Evolutionary conservation across 495 filamentous ascomycete genomes (phyloP).

Genomic region (Pyrenula aspistea): DNA sequence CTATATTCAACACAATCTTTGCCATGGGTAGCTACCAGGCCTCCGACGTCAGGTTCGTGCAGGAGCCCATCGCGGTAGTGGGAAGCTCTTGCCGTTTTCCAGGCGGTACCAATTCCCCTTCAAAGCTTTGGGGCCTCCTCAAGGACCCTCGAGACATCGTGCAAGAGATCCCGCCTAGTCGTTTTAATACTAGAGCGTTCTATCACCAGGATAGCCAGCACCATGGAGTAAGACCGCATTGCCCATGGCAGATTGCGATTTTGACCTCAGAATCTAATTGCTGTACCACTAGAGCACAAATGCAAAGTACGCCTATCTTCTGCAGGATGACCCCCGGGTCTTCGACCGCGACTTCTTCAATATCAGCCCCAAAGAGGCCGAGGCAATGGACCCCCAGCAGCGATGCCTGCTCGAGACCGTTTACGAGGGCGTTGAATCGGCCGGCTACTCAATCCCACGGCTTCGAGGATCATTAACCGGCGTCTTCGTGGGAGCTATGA

Average conservation of each 20-base stretch:
- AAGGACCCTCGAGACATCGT: neutral
- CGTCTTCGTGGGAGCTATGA: conserved; percentile 3
- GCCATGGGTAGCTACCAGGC: no score
- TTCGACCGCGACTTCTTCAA: conserved; percentile 27
- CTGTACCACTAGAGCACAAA: conserved; percentile 18
- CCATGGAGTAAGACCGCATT: conserved; percentile 4
- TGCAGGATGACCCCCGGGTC: conserved; percentile 20
- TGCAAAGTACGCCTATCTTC: neutral
- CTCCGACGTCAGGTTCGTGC: no score
- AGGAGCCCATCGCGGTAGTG: conserved; percentile 34
- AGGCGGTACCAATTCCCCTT: conserved; percentile 22
- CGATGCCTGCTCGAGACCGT: conserved; percentile 40
- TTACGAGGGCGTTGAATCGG: conserved; percentile 22
- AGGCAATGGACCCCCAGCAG: conserved; percentile 46
- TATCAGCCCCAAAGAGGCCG: conserved; percentile 29
- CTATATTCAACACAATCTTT: no score
- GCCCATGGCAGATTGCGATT: no score
- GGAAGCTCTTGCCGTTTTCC: conserved; percentile 43
- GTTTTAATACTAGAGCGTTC: neutral
- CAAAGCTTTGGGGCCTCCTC: conserved; percentile 21
- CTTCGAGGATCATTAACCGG: conserved; percentile 4
- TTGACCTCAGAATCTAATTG: no score
- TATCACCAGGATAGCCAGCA: neutral
- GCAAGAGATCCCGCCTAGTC: neutral
- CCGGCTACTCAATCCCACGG: conserved; percentile 3